A percentile compares a stretch with the other conserved stretches of the same genome.
Evolutionary conservation across 768 basidiomycete genomes (phyloP).

Genomic region (Solioccasus polychromus): DNA sequence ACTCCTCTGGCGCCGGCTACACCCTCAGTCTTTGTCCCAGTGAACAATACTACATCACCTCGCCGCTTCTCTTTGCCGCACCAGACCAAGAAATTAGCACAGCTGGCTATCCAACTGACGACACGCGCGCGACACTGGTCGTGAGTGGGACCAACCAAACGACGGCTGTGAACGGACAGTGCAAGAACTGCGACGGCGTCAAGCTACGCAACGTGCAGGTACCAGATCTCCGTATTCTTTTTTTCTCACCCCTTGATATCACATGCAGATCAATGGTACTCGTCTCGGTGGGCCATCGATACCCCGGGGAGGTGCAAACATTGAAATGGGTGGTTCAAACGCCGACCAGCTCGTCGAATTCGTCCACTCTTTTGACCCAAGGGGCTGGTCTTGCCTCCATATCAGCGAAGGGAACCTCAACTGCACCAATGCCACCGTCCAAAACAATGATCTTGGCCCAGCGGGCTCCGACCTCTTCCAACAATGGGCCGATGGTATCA

Average conservation of each 20-base stretch:
- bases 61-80: slow-evolving; percentile 64
- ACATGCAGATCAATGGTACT: slow-evolving; percentile 66
- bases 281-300: slow-evolving; percentile 52
- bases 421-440: slow-evolving; percentile 63
- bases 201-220: slow-evolving; percentile 74
- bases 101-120: slow-evolving; percentile 65
- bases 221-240: not conserved
- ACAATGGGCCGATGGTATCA: slow-evolving; percentile 84
- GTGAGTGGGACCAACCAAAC: slow-evolving; percentile 70
- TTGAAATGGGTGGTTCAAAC: slow-evolving; percentile 82
- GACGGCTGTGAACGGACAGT: slow-evolving; percentile 69
- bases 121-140: slow-evolving; percentile 64
- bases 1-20: slow-evolving; percentile 64
- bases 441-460: slow-evolving; percentile 83
- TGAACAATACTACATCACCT: slow-evolving; percentile 58
- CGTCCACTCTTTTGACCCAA: slow-evolving; percentile 72
- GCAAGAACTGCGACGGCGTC: slow-evolving; percentile 54
- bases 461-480: slow-evolving; percentile 63
- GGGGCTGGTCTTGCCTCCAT: slow-evolving; percentile 84
- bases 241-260: not conserved
- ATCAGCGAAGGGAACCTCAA: slow-evolving; percentile 62
- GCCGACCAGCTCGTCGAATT: slow-evolving; percentile 71
- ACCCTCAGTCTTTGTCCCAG: slow-evolving; percentile 64
- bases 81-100: slow-evolving; percentile 82
- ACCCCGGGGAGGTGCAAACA: slow-evolving; percentile 62